phyloP scores from a whole-genome alignment of 2,329 filamentous ascomycete species.

The Falciphora oryzae region DNA sequence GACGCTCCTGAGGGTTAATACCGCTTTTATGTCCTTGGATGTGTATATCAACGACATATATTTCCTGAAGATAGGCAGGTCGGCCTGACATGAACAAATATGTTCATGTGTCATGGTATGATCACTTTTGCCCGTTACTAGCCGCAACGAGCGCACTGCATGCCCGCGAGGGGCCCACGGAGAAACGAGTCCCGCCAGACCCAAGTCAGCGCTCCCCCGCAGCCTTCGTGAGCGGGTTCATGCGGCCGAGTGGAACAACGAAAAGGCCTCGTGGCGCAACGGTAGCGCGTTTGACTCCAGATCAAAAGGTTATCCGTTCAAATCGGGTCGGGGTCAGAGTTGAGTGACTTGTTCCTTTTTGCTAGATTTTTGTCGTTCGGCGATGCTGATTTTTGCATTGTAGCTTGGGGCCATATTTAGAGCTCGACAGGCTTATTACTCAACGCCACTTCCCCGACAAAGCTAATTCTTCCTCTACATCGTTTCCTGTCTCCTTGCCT shows the following conservation, averaged over 20 bases:
- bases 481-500: no score
- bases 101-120: no score
- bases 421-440: no score
- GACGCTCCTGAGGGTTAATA: not conserved
- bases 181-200: not conserved
- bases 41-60: not conserved
- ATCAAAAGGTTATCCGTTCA: conserved; percentile 10
- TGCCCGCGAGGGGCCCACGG: no score
- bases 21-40: not conserved
- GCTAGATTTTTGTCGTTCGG: not conserved
- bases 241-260: not conserved
- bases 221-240: not conserved
- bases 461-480: no score
- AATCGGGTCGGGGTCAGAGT: conserved; percentile 9
- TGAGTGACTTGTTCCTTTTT: not conserved
- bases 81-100: no score
- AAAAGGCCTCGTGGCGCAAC: conserved; percentile 8
- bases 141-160: no score
- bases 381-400: no score
- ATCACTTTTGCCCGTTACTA: no score
- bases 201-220: not conserved
- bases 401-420: no score
- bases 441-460: no score
- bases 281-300: conserved; percentile 9
- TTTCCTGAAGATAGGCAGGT: not conserved